Base-by-base conservation (phyloP, 2,329 filamentous ascomycete genomes). In the Alternaria tenuissima region DNA sequence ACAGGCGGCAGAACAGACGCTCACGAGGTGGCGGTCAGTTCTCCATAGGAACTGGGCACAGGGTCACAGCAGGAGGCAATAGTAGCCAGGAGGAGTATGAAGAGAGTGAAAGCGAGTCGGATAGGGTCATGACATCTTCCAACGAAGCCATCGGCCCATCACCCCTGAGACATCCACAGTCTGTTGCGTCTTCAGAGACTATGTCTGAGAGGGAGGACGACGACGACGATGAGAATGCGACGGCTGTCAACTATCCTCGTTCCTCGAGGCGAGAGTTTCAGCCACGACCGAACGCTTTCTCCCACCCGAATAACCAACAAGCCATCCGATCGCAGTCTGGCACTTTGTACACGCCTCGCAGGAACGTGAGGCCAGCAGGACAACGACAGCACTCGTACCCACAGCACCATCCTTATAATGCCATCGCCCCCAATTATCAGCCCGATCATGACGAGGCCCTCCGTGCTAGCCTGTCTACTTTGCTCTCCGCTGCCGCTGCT, bases 11-110 rank as follows among this genome's bases (percentile, higher is more conserved):
- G 59, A 79, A 83, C 59, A 81, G 85, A 59, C 64, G 79, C 74
- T 80, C 72, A 55, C 61, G 64, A 43, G 62, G 61, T 26, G 65
- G 69, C 30, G 68, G 72, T 18, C 72, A 70, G 42, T 77, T 79
- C 59, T 72, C 71, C 11, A 62, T 75, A 56, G 76, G 75, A 46
- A 74, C 74, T 20, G 72, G 74, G 41, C 65, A 75, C 44, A 80
- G 81, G 41, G 80, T 85, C 16, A 74, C 78, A 28, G 84, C 76
- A 49, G 76, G 72, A 42, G 82, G 81, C 34, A 95, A 92, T 52
- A 96, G 93, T 79, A 96, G 94, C 72, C 93, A 97, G 76, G 94
- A 97, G 69, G 94, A 97, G 80, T 96, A 96, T 72, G 93, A 96
- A 34, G 93, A 97, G 81, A 96, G 91, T 63, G 93, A 96, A 77